Percentiles rank a stretch among this genome's conserved stretches.
phyloP scores from a whole-genome alignment of 352 stramenopile species.

The Globisporangium orthogonon region DNA sequence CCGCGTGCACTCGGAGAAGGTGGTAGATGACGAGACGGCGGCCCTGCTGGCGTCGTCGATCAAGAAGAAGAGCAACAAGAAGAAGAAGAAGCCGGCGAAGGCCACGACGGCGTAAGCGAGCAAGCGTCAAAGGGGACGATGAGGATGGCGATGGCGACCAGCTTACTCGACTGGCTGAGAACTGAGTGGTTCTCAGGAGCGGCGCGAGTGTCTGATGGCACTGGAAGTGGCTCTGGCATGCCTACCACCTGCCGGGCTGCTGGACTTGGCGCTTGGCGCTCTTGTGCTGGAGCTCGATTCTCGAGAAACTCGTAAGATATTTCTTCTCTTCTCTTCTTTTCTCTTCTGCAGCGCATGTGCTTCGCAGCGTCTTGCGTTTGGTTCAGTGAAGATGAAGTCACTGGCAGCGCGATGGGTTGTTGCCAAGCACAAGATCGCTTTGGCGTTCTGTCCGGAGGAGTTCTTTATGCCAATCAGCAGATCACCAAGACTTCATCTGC shows the following conservation, averaged over 20 bases:
- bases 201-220: background rate
- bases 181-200: no score
- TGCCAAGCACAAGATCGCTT: no score
- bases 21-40: conserved; percentile 89
- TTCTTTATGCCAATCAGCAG: no score
- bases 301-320: conserved; percentile 48
- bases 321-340: conserved; percentile 23
- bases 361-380: no score
- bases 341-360: background rate
- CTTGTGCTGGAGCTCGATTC: conserved; percentile 1
- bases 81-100: conserved; percentile 81
- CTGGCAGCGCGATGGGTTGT: no score
- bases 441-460: no score
- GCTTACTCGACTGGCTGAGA: no score
- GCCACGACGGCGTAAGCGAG: conserved; percentile 14
- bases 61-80: conserved; percentile 97
- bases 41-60: conserved; percentile 87
- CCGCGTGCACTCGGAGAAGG: conserved; percentile 90
- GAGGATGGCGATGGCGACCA: no score
- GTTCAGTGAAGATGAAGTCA: background rate
- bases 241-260: background rate
- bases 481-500: no score
- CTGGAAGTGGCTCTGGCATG: background rate
- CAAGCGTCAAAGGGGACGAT: background rate
- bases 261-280: background rate